These are phyloP conservation scores for Solanum infundibuliforme DNA, from an alignment of 257 asterid genomes.

Conservation along the genomic window DNA sequence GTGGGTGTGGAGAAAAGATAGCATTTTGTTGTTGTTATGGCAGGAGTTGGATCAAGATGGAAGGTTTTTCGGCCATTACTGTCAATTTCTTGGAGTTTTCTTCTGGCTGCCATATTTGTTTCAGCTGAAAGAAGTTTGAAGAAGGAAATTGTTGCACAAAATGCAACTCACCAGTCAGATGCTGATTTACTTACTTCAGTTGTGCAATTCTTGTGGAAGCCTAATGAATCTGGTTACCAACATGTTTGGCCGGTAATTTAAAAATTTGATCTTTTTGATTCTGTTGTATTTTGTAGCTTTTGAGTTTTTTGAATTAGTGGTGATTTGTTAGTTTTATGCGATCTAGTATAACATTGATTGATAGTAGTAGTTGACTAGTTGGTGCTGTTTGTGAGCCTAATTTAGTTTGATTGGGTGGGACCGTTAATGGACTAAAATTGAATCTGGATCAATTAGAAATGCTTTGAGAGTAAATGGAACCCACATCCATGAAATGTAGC, in stretches of 20 bases:
- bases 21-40: conserved; percentile 24
- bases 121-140: conserved; percentile 80
- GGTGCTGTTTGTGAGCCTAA: background rate
- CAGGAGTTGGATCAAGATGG: conserved; percentile 41
- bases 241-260: conserved; percentile 95
- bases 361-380: background rate
- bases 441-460: background rate
- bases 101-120: conserved; percentile 63
- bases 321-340: background rate
- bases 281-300: background rate
- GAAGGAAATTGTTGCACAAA: conserved; percentile 17
- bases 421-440: background rate
- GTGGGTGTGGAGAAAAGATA: background rate
- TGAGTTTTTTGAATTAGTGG: background rate
- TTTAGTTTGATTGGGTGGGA: background rate
- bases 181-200: conserved; percentile 25
- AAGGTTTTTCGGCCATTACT: conserved; percentile 48
- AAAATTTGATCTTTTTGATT: background rate
- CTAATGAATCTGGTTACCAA: conserved; percentile 56
- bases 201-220: conserved; percentile 60
- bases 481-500: background rate
- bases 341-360: background rate
- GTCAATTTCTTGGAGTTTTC: conserved; percentile 59
- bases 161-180: conserved; percentile 22
- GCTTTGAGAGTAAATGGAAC: background rate